phyloP scores from a whole-genome alignment of 805 yeast genomes.

The Yamadazyma akitaensis region DNA sequence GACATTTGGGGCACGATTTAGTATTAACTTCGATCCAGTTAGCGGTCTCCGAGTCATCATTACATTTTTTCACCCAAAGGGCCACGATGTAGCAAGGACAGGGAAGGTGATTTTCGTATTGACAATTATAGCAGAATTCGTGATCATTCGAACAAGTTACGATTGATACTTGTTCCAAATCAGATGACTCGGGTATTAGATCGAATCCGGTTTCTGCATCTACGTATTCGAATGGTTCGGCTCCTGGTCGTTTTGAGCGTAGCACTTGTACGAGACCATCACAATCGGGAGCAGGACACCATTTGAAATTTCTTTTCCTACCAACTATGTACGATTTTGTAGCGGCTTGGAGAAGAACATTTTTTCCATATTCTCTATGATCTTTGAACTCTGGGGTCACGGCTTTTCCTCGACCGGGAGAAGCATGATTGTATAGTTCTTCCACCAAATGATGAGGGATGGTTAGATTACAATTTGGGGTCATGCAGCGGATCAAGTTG shows the following conservation, averaged over 20 bases:
- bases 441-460: conserved; percentile 43
- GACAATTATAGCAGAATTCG: conserved; percentile 76
- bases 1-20: conserved; percentile 81
- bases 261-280: conserved; percentile 47
- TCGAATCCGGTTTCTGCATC: conserved; percentile 15
- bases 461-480: conserved; percentile 46
- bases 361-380: conserved; percentile 16
- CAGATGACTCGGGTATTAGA: conserved; percentile 14
- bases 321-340: conserved; percentile 49
- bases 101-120: conserved; percentile 75
- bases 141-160: conserved; percentile 68
- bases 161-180: conserved; percentile 46
- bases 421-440: background rate
- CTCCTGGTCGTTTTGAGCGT: background rate
- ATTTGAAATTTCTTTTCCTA: conserved; percentile 46
- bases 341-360: conserved; percentile 35
- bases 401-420: background rate
- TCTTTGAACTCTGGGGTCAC: background rate
- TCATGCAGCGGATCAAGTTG: conserved; percentile 62
- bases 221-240: background rate
- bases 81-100: conserved; percentile 70
- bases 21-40: conserved; percentile 87
- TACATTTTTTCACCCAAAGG: conserved; percentile 74
- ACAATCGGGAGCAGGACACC: conserved; percentile 90
- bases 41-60: conserved; percentile 83